Conservation (phyloP, 768 basidiomycete species). For the Boletus subparvulus region DNA sequence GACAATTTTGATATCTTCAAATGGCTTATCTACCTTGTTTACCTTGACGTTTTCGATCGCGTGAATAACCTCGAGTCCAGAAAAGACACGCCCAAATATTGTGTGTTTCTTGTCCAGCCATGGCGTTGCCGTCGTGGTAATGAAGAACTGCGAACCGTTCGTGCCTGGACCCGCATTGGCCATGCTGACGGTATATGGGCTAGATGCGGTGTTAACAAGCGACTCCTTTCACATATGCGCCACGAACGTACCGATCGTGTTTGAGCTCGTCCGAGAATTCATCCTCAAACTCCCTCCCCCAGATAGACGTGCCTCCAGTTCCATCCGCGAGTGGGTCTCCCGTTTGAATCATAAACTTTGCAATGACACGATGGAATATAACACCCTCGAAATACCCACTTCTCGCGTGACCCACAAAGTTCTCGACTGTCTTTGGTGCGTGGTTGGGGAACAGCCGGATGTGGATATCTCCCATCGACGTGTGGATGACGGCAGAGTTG, state of each 20-base stretch:
- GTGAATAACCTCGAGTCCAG: conserved; percentile 88
- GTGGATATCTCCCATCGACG: conserved; percentile 92
- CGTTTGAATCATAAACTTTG: conserved; percentile 98
- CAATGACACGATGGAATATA: conserved; percentile 96
- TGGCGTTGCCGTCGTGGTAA: conserved; percentile 91
- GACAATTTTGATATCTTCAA: conserved; percentile 90
- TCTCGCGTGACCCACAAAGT: conserved; percentile 90
- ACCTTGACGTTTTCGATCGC: conserved; percentile 89
- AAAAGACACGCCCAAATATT: conserved; percentile 86
- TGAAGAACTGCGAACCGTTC: conserved; percentile 98
- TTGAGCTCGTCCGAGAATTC: conserved; percentile 87
- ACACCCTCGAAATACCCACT: conserved; percentile 91
- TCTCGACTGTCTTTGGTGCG: conserved; percentile 95
- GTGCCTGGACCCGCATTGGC: conserved; percentile 88
- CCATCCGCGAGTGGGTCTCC: conserved; percentile 95
- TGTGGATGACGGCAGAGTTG: conserved; percentile 86
- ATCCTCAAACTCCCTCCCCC: conserved; percentile 89
- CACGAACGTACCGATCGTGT: conserved; percentile 73
- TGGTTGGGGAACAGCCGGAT: conserved; percentile 86
- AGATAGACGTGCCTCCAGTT: conserved; percentile 87
- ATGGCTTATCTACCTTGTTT: conserved; percentile 84
- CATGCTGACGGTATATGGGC: conserved; percentile 96
- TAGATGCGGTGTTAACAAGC: conserved; percentile 30
- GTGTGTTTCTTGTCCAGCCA: conserved; percentile 93
- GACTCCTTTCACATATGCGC: background rate